Evolutionary conservation across 1,139 yeast genomes (phyloP).

Genomic region (Meyerozyma carpophila): DNA sequence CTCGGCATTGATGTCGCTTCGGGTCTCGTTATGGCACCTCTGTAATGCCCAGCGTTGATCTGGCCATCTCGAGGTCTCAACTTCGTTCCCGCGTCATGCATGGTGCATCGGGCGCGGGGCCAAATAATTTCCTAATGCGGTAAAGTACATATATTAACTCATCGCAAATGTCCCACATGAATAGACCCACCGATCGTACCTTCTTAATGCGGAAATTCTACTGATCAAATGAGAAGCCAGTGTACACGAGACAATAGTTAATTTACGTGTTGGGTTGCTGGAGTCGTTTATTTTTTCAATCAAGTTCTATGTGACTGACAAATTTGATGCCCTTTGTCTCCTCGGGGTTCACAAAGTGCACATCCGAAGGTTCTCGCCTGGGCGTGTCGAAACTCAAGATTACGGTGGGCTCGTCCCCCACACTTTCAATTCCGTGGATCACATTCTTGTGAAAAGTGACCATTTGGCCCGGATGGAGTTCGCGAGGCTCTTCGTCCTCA

Average conservation of each 20-base stretch:
- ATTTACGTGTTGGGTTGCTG: too few relatives aligned
- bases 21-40: too few relatives aligned
- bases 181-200: not conserved
- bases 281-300: not conserved
- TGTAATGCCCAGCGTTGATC: not conserved
- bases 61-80: not conserved
- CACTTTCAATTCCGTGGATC: slow-evolving; percentile 2
- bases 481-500: slow-evolving; percentile 3
- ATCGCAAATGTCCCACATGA: not conserved
- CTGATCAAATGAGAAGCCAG: not conserved
- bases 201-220: not conserved
- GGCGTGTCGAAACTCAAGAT: slow-evolving; percentile 6
- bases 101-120: not conserved
- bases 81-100: not conserved
- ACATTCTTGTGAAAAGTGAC: slow-evolving; percentile 6
- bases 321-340: slow-evolving; percentile 5
- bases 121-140: not conserved
- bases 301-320: not conserved
- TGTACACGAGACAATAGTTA: not conserved
- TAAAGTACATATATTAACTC: not conserved
- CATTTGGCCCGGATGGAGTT: slow-evolving; percentile 5
- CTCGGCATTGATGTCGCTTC: too few relatives aligned
- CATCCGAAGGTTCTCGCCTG: slow-evolving; percentile 5
- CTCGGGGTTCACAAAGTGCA: slow-evolving; percentile 3
- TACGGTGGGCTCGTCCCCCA: slow-evolving; percentile 4